Conservation (phyloP, 352 stramenopile genomes). For the Phytopythium helicoides region DNA sequence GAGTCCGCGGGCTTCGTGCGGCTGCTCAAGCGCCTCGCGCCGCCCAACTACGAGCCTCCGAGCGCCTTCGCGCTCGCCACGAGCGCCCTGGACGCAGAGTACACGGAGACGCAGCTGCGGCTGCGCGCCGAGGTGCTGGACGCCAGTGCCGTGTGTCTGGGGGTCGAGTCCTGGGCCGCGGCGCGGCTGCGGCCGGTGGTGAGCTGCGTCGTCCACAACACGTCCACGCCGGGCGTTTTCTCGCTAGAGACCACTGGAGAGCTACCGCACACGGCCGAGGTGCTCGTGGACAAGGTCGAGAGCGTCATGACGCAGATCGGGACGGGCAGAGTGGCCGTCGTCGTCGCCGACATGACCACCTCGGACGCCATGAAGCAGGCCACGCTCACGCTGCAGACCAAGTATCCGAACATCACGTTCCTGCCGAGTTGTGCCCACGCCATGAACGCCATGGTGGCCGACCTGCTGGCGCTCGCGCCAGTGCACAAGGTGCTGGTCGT, state of each 20-base stretch:
- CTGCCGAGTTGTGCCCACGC: constrained; percentile 57
- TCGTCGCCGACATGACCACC: constrained; percentile 45
- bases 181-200: constrained; percentile 44
- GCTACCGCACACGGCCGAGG: constrained; percentile 34
- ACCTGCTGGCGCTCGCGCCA: constrained; percentile 43
- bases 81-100: constrained; percentile 55
- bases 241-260: constrained; percentile 59
- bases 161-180: constrained; percentile 48
- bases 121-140: constrained; percentile 56
- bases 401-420: constrained; percentile 63
- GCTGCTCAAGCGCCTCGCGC: constrained; percentile 59
- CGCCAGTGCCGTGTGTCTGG: constrained; percentile 42
- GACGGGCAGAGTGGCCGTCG: constrained; percentile 46
- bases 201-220: constrained; percentile 51
- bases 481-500: constrained; percentile 37
- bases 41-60: constrained; percentile 37
- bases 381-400: constrained; percentile 35
- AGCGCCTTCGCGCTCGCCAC: constrained; percentile 50
- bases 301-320: constrained; percentile 57
- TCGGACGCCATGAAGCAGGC: constrained; percentile 59
- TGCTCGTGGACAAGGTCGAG: constrained; percentile 58
- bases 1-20: constrained; percentile 59
- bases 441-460: constrained; percentile 56
- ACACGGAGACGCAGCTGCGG: constrained; percentile 56
- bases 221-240: constrained; percentile 44